Evolutionary conservation across 2,329 filamentous ascomycete genomes (phyloP).

Genomic region (Fusarium solani-melongenae): DNA sequence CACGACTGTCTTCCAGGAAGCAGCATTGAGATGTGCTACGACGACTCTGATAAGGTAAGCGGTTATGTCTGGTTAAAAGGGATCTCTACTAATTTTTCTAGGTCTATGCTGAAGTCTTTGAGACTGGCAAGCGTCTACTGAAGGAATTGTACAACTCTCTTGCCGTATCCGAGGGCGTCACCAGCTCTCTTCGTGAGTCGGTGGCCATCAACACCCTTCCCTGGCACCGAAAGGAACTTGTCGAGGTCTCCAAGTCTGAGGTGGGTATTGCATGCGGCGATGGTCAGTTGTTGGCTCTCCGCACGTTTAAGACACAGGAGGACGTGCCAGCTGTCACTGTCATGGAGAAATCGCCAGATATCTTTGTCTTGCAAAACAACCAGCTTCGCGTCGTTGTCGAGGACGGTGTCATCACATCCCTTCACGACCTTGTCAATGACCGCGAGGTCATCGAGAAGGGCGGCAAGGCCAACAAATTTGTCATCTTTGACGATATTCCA

Average conservation of each 20-base stretch:
- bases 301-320: conserved; percentile 58
- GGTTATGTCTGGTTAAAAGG: not conserved
- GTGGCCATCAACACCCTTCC: conserved; percentile 86
- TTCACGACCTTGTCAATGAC: conserved; percentile 78
- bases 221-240: conserved; percentile 82
- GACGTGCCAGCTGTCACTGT: conserved; percentile 63
- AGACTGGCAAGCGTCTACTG: conserved; percentile 77
- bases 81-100: conserved; percentile 42
- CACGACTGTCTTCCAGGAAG: conserved; percentile 97
- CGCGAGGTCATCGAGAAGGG: conserved; percentile 82
- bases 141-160: conserved; percentile 76
- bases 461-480: conserved; percentile 87
- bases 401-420: conserved; percentile 82
- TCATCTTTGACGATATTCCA: conserved; percentile 97
- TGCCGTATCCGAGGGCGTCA: conserved; percentile 64
- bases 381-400: conserved; percentile 79
- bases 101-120: conserved; percentile 86
- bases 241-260: conserved; percentile 68
- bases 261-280: conserved; percentile 67
- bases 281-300: conserved; percentile 63
- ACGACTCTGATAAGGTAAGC: conserved; percentile 84
- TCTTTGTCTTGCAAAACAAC: conserved; percentile 84
- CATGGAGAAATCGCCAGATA: conserved; percentile 63
- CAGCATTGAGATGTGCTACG: conserved; percentile 97
- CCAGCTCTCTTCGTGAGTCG: conserved; percentile 58